Percentiles rank a stretch among this genome's conserved stretches.
phyloP scores from a whole-genome alignment of 2,329 filamentous ascomycete species.

The Pseudogymnoascus sp. region DNA sequence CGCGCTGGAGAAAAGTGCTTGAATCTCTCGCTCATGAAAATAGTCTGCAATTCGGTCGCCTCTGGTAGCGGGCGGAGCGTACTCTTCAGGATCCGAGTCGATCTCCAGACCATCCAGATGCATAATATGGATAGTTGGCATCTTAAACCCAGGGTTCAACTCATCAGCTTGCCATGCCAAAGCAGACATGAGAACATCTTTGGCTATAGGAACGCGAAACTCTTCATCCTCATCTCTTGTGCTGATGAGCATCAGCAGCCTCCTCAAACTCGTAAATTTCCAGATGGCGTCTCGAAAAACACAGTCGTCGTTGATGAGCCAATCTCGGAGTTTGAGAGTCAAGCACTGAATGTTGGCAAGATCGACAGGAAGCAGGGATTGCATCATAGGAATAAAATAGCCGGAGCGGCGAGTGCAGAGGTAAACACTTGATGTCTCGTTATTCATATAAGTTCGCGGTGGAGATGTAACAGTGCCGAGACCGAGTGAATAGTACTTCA shows the following conservation, averaged over 20 bases:
- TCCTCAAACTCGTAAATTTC: neutral
- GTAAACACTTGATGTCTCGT: neutral
- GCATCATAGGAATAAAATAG: neutral
- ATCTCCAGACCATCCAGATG: neutral
- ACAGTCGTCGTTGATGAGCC: conserved; percentile 1
- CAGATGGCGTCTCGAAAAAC: conserved; percentile 2
- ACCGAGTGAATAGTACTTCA: neutral
- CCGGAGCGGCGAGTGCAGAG: conserved; percentile 1
- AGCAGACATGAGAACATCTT: neutral
- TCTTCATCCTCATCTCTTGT: neutral
- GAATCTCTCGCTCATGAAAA: neutral
- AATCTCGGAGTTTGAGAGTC: neutral
- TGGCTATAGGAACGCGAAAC: neutral
- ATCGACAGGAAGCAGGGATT: neutral
- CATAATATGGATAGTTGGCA: neutral
- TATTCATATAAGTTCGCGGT: neutral
- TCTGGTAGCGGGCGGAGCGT: neutral
- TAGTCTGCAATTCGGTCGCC: neutral
- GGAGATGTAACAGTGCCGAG: neutral
- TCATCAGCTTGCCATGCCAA: neutral
- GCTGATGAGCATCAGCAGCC: neutral
- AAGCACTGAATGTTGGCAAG: neutral
- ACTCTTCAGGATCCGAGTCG: neutral
- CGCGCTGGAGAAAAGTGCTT: neutral
- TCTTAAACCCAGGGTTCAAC: neutral